phyloP scores from a whole-genome alignment of 2,329 filamentous ascomycete species.

The Nemania serpens region DNA sequence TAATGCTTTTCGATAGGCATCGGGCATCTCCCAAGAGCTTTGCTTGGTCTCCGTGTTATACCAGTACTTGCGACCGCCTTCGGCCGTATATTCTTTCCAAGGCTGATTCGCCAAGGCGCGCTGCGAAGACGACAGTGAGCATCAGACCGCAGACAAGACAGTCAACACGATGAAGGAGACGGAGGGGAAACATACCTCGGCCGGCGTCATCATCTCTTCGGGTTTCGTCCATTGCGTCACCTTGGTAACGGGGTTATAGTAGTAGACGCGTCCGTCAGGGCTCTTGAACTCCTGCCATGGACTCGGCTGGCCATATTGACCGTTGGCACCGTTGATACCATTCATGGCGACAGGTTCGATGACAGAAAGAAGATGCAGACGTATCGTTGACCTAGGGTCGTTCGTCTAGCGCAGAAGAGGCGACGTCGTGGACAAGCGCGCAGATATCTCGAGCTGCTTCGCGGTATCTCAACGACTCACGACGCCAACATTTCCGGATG shows the following conservation, averaged over 20 bases:
- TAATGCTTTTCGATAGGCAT: slow-evolving; percentile 75
- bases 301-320: slow-evolving; percentile 55
- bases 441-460: neutral
- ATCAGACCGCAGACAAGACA: slow-evolving; percentile 17
- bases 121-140: slow-evolving; percentile 48
- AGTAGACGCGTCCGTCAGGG: slow-evolving; percentile 84
- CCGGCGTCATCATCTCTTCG: slow-evolving; percentile 80
- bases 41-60: slow-evolving; percentile 90
- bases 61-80: slow-evolving; percentile 92
- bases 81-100: slow-evolving; percentile 90
- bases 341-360: slow-evolving; percentile 54
- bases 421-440: neutral
- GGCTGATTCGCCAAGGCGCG: slow-evolving; percentile 80
- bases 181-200: slow-evolving; percentile 64
- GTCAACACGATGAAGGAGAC: neutral
- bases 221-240: slow-evolving; percentile 95
- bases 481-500: slow-evolving; percentile 6
- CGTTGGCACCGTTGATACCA: slow-evolving; percentile 55
- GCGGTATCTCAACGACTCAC: neutral
- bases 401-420: neutral
- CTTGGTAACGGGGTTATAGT: slow-evolving; percentile 86
- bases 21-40: slow-evolving; percentile 95
- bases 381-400: neutral
- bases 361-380: neutral
- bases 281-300: slow-evolving; percentile 83